phyloP scores from a whole-genome alignment of 305 asterid genomes.

The Solanum hybrid region DNA sequence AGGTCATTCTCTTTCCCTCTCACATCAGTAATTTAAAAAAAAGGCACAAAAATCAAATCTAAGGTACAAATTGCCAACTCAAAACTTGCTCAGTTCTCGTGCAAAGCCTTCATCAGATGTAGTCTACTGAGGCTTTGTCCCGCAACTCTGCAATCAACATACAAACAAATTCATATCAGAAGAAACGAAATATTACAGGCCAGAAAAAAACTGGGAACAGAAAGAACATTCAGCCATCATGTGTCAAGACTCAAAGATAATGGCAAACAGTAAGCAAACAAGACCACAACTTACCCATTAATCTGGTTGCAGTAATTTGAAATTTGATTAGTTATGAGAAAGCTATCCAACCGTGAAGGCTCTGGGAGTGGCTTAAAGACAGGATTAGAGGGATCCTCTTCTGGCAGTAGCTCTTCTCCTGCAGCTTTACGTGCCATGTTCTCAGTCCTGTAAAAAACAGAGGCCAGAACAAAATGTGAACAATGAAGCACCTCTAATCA shows the following conservation, averaged over 20 bases:
- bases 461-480: neutral
- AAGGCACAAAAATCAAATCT: neutral
- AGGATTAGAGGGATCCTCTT: constrained; percentile 88
- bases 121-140: constrained; percentile 87
- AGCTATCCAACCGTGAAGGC: constrained; percentile 92
- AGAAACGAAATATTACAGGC: neutral
- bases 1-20: neutral
- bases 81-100: constrained; percentile 34
- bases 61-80: neutral
- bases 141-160: constrained; percentile 54
- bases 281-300: constrained; percentile 51
- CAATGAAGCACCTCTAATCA: neutral
- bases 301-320: constrained; percentile 92
- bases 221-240: neutral
- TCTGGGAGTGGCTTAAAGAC: constrained; percentile 85
- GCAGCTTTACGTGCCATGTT: constrained; percentile 64
- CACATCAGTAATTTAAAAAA: neutral
- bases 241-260: neutral
- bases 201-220: neutral
- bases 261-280: neutral
- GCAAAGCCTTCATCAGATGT: constrained; percentile 82
- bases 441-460: constrained; percentile 48
- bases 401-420: constrained; percentile 91
- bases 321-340: constrained; percentile 81
- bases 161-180: neutral